Evolutionary conservation across 352 stramenopile genomes (phyloP), one percentile per base, ranked within the genome.

Genomic region (Globisporangium solare): DNA sequence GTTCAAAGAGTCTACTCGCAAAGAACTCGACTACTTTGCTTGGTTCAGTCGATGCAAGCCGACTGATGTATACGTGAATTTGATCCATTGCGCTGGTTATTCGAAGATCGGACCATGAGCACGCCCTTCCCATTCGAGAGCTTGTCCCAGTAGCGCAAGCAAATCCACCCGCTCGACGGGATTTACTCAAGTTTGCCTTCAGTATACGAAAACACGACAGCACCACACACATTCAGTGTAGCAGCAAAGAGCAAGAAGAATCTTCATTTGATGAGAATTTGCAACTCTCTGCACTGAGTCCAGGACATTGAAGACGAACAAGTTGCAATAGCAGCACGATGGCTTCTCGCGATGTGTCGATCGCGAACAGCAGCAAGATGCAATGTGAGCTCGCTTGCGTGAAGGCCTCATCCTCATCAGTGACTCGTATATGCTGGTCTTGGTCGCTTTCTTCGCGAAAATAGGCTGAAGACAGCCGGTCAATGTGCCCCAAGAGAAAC

Each of bases 401-500:
- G 37, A 5, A 31, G 18, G 12, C 12, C 45, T 15, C 11, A 32
- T 41, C 24, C 13, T 22, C 20, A 45, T 31, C 22, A 39, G 41
- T 15, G 6, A 48, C 18, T n/a, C n/a, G 8, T 2, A 15, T 11
- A 15, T 13, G 31, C 18, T 24, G 27, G 14, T 21, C 20, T 11
- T 46, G 41, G 55, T 56, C 50, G 17, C 37, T 35, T 45, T 46
- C 31, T 51, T 70, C 59, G 12, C 47, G 15, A 20, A 72, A 45
- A 51, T 79, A 81, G 1, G 61, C 52, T 0, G 57, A 31, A 3
- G 71, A 64, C 24, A 84, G 59, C 7, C 74, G 71, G 43, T 81
- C 71, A 1, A 84, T 56, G 55, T 84, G 71, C 0, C 71, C 71
- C n/a, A 70, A 27, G n/a, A 84, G 61, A 22, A 71, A 80, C 21